Evolutionary conservation across 805 yeast species (phyloP).

Genomic region (Pichia exigua): DNA sequence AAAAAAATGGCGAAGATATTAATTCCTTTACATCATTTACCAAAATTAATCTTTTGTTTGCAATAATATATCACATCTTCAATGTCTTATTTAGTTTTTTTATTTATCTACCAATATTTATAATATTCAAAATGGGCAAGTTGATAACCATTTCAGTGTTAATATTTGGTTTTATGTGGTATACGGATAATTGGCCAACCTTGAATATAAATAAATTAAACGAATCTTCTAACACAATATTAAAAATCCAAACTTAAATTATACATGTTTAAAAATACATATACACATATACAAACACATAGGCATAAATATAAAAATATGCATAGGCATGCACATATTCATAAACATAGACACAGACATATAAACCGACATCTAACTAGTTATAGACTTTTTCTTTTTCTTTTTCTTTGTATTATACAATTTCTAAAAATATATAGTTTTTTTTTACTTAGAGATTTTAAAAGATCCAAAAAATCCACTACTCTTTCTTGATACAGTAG

Average conservation of each 20-base stretch:
- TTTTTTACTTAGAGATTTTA: background rate
- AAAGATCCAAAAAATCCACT: background rate
- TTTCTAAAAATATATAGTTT: too few species aligned
- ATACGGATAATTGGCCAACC: background rate
- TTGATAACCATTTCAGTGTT: background rate
- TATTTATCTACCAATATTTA: constrained; percentile 10
- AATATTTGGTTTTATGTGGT: background rate
- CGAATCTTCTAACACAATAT: background rate
- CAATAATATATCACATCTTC: constrained; percentile 4
- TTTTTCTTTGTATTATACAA: too few species aligned
- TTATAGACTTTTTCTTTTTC: too few species aligned
- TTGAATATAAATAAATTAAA: background rate
- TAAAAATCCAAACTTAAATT: background rate
- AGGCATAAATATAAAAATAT: too few species aligned
- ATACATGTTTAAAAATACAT: background rate
- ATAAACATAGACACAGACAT: background rate
- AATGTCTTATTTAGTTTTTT: constrained; percentile 7
- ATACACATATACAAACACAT: background rate
- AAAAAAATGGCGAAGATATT: background rate
- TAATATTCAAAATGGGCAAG: constrained; percentile 2
- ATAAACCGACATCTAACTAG: too few species aligned
- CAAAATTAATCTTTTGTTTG: constrained; percentile 2
- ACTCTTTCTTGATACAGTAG: background rate
- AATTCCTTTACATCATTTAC: background rate
- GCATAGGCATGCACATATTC: background rate